Percentiles rank a stretch among this genome's conserved stretches.
phyloP scores from a whole-genome alignment of 2,329 filamentous ascomycete species.

The Pyrenophora graminea region DNA sequence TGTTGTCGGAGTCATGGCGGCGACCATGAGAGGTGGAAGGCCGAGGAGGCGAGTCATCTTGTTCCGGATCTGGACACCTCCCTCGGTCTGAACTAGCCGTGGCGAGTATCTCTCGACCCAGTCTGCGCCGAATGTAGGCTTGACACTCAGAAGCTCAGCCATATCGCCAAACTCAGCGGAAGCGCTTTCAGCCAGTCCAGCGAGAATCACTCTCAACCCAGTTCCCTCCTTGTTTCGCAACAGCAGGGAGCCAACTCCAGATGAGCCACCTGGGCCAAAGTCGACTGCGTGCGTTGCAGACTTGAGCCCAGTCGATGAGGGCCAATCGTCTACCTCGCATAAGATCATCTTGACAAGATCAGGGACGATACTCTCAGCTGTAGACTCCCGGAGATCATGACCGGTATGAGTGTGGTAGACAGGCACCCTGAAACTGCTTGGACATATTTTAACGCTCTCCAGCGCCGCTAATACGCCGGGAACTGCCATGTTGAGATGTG shows the following conservation, averaged over 20 bases:
- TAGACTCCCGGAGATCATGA: slow-evolving; percentile 17
- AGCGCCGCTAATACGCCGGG: slow-evolving; percentile 15
- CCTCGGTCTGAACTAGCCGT: slow-evolving; percentile 12
- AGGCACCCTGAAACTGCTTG: slow-evolving; percentile 18
- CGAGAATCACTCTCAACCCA: slow-evolving; percentile 23
- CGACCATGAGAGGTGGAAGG: slow-evolving; percentile 84
- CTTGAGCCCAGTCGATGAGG: slow-evolving; percentile 18
- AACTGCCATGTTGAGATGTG: slow-evolving; percentile 31
- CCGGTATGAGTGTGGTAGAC: slow-evolving; percentile 25
- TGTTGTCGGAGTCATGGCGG: slow-evolving; percentile 90
- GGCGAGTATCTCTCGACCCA: slow-evolving; percentile 1
- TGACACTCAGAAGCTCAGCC: slow-evolving; percentile 1
- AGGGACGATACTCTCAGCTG: slow-evolving; percentile 20
- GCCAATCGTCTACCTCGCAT: slow-evolving; percentile 25
- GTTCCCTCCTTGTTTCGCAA: slow-evolving; percentile 20
- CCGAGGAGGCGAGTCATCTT: slow-evolving; percentile 82
- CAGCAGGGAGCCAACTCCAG: slow-evolving; percentile 24
- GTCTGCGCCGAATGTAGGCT: slow-evolving; percentile 1
- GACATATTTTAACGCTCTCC: slow-evolving; percentile 20
- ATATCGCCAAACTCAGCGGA: slow-evolving; percentile 1
- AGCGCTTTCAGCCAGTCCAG: slow-evolving; percentile 18
- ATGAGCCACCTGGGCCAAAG: slow-evolving; percentile 28
- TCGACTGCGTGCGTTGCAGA: slow-evolving; percentile 24
- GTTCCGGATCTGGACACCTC: slow-evolving; percentile 14
- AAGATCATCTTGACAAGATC: slow-evolving; percentile 13